Base-by-base conservation (phyloP, 495 filamentous ascomycete genomes). In the Lepraria neglecta region DNA sequence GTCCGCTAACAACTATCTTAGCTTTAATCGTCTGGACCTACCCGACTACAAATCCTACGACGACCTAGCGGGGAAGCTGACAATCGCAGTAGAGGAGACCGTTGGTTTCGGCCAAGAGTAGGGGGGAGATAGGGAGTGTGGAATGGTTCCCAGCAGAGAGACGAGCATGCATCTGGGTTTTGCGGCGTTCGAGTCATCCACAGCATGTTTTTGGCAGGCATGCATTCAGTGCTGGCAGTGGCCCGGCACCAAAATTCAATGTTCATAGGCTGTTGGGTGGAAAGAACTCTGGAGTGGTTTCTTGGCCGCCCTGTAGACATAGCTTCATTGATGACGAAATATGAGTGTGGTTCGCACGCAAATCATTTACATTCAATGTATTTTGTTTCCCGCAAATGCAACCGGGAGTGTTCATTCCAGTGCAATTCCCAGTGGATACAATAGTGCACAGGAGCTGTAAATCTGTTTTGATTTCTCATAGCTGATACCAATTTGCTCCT, bases 61-160 rank as follows among this genome's bases (percentile, higher is more conserved):
- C 33, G 81, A 83, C 65, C 78, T 99, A 64, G 84, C 92, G 69
- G 77, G 83, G 67, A 99, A 97, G 76, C 75, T 99, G 71, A 92
- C 90, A 31, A 92, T 94, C 70, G 94, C 94, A 6, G 94, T 99
- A 60, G 94, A 99, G 77, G 94, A 99, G 78, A 99, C 94, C 11
- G 89, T 99, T 79, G 94, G 94, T 61, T 99, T 99, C 72, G 94
- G 94, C 56, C 95, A 99, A 76, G 94, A 99, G 78, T 98, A 85
- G 72, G 42, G 14, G 14, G 6, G 46, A 4, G 35, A 24, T 12
- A 12, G 27, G 28, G 27, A n/a, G 27, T 17, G 15, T 27, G 47
- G 24, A 27, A 30, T 28, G 24, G 10, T n/a, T 10, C 15, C 15
- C 6, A 38, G 30, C 24, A 53, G 28, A 52, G 50, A 24, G 33